A percentile compares a stretch with the other conserved stretches of the same genome.
These are phyloP conservation scores for Colletotrichum sp. DNA, from an alignment of 2,329 filamentous ascomycete genomes.

Conservation along the genomic window DNA sequence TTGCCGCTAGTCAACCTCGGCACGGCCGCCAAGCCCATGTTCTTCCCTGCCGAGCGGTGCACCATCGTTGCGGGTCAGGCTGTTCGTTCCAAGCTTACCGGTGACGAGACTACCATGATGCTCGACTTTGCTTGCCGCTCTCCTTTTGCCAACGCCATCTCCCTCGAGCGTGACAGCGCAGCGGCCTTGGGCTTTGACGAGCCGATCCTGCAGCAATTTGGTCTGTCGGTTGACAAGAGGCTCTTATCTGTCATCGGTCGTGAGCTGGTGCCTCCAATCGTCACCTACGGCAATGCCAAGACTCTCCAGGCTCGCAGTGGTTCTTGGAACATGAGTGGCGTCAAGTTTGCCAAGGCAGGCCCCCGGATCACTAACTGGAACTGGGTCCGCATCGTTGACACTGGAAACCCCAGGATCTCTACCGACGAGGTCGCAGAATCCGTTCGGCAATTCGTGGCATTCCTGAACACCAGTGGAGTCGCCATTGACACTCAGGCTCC, in stretches of 20 bases:
- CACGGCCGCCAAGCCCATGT: slow-evolving; percentile 58
- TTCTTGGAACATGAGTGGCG: slow-evolving; percentile 71
- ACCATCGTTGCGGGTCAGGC: slow-evolving; percentile 69
- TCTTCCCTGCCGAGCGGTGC: slow-evolving; percentile 72
- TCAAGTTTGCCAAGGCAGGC: slow-evolving; percentile 61
- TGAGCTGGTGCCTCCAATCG: slow-evolving; percentile 63
- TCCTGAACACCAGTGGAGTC: slow-evolving; percentile 45
- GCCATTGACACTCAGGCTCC: slow-evolving; percentile 29
- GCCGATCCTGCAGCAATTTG: slow-evolving; percentile 53
- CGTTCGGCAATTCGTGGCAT: slow-evolving; percentile 39
- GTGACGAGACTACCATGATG: slow-evolving; percentile 71
- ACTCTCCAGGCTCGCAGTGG: slow-evolving; percentile 50
- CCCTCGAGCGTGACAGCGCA: slow-evolving; percentile 65
- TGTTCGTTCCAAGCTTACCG: slow-evolving; percentile 62
- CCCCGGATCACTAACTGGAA: slow-evolving; percentile 53
- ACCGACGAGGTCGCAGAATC: slow-evolving; percentile 5
- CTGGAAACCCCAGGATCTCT: neutral
- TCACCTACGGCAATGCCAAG: slow-evolving; percentile 58
- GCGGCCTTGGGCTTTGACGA: slow-evolving; percentile 62
- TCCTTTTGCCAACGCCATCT: slow-evolving; percentile 70
- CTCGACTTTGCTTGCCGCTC: slow-evolving; percentile 73
- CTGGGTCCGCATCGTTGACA: slow-evolving; percentile 45
- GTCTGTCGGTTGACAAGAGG: slow-evolving; percentile 62
- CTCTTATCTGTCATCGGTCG: slow-evolving; percentile 78
- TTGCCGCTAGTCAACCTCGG: slow-evolving; percentile 73